Base-by-base conservation (phyloP, 305 asterid genomes). In the Withania somnifera region DNA sequence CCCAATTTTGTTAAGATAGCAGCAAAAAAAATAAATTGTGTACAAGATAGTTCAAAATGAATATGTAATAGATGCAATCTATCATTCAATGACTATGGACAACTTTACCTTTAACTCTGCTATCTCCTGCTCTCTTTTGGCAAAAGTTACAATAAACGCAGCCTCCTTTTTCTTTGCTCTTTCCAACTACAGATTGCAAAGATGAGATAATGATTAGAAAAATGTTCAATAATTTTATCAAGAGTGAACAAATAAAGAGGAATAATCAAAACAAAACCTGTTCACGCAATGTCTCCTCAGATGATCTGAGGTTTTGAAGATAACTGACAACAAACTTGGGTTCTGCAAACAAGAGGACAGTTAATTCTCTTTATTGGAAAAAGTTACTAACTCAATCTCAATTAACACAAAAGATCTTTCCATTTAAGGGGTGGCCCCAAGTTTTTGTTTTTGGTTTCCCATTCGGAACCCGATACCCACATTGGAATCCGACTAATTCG, bases 61-160 rank as follows among this genome's bases (percentile, higher is more conserved):
- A 24, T 24, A 47, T 73, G 57, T 24, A 24, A 24, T 50, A 73
- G 8, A 45, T 15, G 79, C 40, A 45, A 24, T 73, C 58, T 3
- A 73, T 47, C 79, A 24, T 26, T 73, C 0, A 5, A 47, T 14
- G 42, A 14, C 8, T 60, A 47, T 47, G 24, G 79, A 26, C 17
- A 47, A 73, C 78, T 83, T 71, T 75, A 92, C 98, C 98, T 95
- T 95, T 89, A 95, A 86, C 83, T 95, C 99, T 86, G 99, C 97
- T 87, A 95, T 95, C 92, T 95, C 99, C 88, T 93, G 99, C 88
- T 95, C 99, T 81, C 99, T 92, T 84, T 95, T 95, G 17, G 98
- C 98, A 91, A 95, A 94, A 75, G 98, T 94, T 83, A 95, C 95
- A 80, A 95, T 94, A 87, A 95, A 94, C 68, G 98, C 99, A 78